phyloP scores from a whole-genome alignment of 2,329 filamentous ascomycete genomes.

The Alternaria ventricosa region DNA sequence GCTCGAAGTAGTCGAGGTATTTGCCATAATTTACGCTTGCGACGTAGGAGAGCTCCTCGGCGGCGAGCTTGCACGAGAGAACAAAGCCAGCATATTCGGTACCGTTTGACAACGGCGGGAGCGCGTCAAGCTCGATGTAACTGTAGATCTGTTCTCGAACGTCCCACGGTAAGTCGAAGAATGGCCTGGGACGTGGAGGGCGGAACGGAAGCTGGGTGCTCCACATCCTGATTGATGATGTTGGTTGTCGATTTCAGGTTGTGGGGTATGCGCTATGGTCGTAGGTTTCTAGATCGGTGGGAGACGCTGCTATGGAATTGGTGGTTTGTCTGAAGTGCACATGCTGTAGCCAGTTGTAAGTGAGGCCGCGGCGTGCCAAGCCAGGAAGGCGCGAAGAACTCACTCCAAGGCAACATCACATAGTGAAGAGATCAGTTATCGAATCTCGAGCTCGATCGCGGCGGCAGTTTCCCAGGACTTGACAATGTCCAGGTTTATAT shows the following conservation, averaged over 20 bases:
- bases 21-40: neutral
- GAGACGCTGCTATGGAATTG: neutral
- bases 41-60: neutral
- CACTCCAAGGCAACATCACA: neutral
- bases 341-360: neutral
- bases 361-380: neutral
- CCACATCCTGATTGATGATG: neutral
- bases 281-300: neutral
- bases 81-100: neutral
- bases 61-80: neutral
- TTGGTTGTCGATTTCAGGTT: neutral
- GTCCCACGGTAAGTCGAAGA: neutral
- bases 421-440: neutral
- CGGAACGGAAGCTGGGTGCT: neutral
- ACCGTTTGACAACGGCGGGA: neutral
- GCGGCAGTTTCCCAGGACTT: neutral
- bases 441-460: neutral
- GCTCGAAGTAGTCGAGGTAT: neutral
- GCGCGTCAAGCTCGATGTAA: neutral
- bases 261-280: neutral
- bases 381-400: neutral
- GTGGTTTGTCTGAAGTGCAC: neutral
- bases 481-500: neutral
- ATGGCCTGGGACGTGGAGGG: neutral
- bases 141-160: neutral